phyloP scores from a whole-genome alignment of 192 early-diverging fungal species.

The Anaeromyces robustus region DNA sequence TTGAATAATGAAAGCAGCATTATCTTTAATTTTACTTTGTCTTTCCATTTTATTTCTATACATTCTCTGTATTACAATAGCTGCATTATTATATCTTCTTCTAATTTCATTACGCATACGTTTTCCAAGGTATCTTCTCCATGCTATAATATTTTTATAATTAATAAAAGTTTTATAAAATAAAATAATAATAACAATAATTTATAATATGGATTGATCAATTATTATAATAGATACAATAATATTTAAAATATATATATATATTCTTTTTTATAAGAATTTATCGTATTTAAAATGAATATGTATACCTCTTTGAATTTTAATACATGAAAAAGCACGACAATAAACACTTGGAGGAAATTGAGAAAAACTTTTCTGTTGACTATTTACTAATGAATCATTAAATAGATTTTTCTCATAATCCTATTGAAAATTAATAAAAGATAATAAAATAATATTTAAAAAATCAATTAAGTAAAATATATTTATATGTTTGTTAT shows the following conservation, averaged over 20 bases:
- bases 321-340: background rate
- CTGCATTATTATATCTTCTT: background rate
- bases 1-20: background rate
- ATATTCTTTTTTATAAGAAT: no score
- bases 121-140: background rate
- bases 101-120: background rate
- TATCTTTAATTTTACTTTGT: background rate
- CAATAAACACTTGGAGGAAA: background rate
- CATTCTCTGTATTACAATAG: background rate
- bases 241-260: no score
- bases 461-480: no score
- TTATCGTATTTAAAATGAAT: no score
- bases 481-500: no score
- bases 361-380: background rate
- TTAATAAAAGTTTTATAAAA: no score
- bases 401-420: background rate
- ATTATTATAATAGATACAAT: no score
- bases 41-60: background rate
- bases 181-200: no score
- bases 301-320: background rate
- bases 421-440: background rate
- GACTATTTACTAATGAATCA: background rate
- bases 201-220: no score
- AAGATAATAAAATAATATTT: no score
- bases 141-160: background rate